Evolutionary conservation across 106 monocot genomes (phyloP).

Genomic region (Platanthera zijinensis): DNA sequence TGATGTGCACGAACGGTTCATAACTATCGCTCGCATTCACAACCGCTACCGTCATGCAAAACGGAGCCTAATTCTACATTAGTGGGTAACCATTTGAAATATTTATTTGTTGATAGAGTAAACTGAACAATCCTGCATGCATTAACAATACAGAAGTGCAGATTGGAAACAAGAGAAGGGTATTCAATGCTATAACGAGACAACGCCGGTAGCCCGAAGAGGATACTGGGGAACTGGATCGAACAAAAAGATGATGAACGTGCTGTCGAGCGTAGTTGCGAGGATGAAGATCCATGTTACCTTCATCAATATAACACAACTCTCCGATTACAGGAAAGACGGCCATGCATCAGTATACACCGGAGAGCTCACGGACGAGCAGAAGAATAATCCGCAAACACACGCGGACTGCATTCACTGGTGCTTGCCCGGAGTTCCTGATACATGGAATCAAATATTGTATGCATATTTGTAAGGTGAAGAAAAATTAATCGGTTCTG

Average conservation of each 20-base stretch:
- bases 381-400: conserved; percentile 30
- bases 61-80: too few species aligned
- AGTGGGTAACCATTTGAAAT: too few species aligned
- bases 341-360: conserved; percentile 53
- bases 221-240: conserved; percentile 65
- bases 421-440: conserved; percentile 72
- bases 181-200: conserved; percentile 61
- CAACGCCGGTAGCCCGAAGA: conserved; percentile 33
- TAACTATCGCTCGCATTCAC: too few species aligned
- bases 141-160: conserved; percentile 28
- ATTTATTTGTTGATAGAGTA: too few species aligned
- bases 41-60: too few species aligned
- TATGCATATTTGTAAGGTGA: conserved; percentile 41
- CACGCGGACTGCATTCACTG: conserved; percentile 69
- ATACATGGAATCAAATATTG: conserved; percentile 66
- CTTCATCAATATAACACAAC: conserved; percentile 64
- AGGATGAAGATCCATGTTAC: conserved; percentile 54
- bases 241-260: conserved; percentile 50
- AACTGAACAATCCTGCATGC: too few species aligned
- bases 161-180: conserved; percentile 51
- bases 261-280: conserved; percentile 33
- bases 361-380: conserved; percentile 21
- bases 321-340: conserved; percentile 60
- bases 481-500: not conserved
- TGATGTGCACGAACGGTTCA: too few species aligned